These are phyloP conservation scores for Physaria fendleri DNA, from an alignment of 345 rosid species.

Conservation along the genomic window DNA sequence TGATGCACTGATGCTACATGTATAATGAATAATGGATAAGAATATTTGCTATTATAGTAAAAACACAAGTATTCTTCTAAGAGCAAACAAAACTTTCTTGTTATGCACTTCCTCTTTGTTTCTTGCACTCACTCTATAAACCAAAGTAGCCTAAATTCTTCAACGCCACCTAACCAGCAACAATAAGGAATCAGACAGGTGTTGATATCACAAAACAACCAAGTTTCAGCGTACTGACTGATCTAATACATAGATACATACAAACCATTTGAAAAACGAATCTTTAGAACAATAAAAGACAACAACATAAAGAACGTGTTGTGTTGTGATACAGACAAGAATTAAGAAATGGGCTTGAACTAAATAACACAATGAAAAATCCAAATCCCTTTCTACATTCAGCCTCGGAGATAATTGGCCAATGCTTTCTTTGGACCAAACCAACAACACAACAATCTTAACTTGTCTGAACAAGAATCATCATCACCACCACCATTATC, in stretches of 20 bases:
- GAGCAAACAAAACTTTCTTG: too few relatives aligned
- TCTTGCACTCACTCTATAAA: too few relatives aligned
- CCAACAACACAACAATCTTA: constrained; percentile 45
- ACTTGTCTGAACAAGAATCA: constrained; percentile 28
- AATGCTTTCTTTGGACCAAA: constrained; percentile 80
- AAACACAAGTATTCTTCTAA: too few relatives aligned
- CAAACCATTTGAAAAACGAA: background rate
- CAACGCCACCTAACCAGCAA: too few relatives aligned
- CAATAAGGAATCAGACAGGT: too few relatives aligned
- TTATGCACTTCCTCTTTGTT: too few relatives aligned
- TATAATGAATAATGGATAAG: background rate
- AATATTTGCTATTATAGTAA: background rate
- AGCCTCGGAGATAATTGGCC: constrained; percentile 65
- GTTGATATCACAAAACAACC: too few relatives aligned
- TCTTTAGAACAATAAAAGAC: too few relatives aligned
- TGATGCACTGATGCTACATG: background rate
- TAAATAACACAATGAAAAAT: background rate
- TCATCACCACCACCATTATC: constrained; percentile 36
- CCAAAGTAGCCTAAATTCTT: too few relatives aligned
- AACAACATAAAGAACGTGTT: background rate
- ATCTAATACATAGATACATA: too few relatives aligned
- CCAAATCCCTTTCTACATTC: background rate
- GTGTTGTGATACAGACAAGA: background rate
- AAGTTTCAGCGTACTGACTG: too few relatives aligned
- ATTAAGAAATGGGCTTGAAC: background rate